phyloP scores from a whole-genome alignment of 306 rosid genomes.

The Quercus rubra region DNA sequence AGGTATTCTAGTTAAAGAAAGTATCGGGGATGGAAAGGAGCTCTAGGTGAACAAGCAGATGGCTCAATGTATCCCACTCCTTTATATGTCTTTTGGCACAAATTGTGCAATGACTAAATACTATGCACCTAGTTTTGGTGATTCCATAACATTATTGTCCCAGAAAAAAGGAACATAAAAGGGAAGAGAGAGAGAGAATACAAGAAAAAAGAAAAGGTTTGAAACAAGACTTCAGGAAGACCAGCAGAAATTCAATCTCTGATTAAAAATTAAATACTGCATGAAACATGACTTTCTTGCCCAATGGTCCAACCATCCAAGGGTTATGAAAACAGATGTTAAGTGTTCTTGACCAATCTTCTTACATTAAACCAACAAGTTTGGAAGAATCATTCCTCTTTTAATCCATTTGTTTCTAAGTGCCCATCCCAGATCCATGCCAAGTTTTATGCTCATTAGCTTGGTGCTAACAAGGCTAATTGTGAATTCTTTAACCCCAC shows the following conservation, averaged over 20 bases:
- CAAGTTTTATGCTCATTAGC: background rate
- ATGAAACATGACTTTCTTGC: background rate
- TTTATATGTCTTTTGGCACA: background rate
- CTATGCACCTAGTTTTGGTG: background rate
- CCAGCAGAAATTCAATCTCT: background rate
- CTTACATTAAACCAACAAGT: background rate
- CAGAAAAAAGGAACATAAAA: background rate
- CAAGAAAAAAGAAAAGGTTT: background rate
- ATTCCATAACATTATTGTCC: background rate
- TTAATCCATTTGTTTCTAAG: background rate
- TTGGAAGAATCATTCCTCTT: background rate
- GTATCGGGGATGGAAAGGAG: constrained; percentile 16
- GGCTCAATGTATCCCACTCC: background rate
- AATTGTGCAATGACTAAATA: background rate
- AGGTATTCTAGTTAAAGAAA: constrained; percentile 14
- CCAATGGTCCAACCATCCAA: background rate
- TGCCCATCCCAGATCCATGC: background rate
- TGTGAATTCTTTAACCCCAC: too few relatives aligned
- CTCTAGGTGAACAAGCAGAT: background rate
- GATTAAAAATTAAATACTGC: too few relatives aligned
- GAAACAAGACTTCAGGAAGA: background rate
- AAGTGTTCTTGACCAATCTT: background rate
- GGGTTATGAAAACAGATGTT: background rate
- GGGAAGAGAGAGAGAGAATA: background rate
- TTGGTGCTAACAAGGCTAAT: background rate